A percentile compares a stretch with the other conserved stretches of the same genome.
Conservation (phyloP, 345 rosid species). For the Citrus maxima region DNA sequence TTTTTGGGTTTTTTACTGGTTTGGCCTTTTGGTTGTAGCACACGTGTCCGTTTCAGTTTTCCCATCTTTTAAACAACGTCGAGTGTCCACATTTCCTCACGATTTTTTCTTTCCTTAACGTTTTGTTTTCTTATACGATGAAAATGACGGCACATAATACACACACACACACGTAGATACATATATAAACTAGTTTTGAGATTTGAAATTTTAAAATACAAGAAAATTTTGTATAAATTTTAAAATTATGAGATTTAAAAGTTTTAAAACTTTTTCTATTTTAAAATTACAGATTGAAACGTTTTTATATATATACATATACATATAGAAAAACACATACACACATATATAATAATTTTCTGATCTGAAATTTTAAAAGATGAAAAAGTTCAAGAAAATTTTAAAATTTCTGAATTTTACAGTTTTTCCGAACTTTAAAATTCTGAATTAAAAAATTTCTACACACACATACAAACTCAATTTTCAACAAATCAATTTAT, state of each 20-base stretch:
- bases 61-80: not conserved
- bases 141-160: not conserved
- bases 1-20: not conserved
- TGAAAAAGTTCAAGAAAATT: rapidly evolving
- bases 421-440: too few species aligned
- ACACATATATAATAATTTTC: too few species aligned
- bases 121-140: not conserved
- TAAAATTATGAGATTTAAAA: too few species aligned
- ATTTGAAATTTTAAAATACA: too few species aligned
- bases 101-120: not conserved
- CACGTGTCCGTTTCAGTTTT: not conserved
- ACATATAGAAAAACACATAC: rapidly evolving
- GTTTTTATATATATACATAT: too few species aligned
- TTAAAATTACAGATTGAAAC: too few species aligned
- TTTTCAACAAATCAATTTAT: too few species aligned
- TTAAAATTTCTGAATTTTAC: rapidly evolving
- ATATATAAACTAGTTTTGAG: too few species aligned
- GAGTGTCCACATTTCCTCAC: not conserved
- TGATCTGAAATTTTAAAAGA: too few species aligned
- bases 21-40: not conserved
- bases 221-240: rapidly evolving
- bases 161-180: rapidly evolving
- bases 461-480: too few species aligned
- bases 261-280: rapidly evolving
- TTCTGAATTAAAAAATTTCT: rapidly evolving